phyloP scores from a whole-genome alignment of 1,284 basidiomycete species.

The Exobasidium rhododendri region DNA sequence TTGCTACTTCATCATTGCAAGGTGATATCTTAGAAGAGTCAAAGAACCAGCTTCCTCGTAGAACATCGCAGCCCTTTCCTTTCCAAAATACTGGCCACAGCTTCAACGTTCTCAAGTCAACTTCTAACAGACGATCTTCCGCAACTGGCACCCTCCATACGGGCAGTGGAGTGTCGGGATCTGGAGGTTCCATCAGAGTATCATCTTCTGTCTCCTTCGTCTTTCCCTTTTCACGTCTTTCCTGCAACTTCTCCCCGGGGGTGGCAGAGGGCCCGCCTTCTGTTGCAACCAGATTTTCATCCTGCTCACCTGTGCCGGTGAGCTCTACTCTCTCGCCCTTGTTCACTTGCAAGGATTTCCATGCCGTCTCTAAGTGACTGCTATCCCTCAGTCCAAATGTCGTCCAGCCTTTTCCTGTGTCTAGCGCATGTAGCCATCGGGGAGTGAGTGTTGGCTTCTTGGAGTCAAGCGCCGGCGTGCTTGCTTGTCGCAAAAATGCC shows the following conservation, averaged over 20 bases:
- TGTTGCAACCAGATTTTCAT: neutral
- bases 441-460: constrained; percentile 7
- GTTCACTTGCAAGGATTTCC: neutral
- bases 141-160: constrained; percentile 34
- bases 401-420: constrained; percentile 15
- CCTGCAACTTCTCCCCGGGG: constrained; percentile 11
- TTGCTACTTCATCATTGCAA: constrained; percentile 58
- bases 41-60: constrained; percentile 61
- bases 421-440: constrained; percentile 17
- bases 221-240: neutral
- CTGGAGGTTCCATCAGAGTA: constrained; percentile 11
- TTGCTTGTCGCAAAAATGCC: constrained; percentile 3
- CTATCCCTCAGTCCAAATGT: constrained; percentile 16
- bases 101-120: constrained; percentile 39
- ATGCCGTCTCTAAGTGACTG: constrained; percentile 10
- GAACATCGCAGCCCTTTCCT: constrained; percentile 58
- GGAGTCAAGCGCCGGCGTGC: neutral
- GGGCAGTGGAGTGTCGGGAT: constrained; percentile 24
- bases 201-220: neutral
- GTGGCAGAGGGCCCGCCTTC: neutral
- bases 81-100: constrained; percentile 62
- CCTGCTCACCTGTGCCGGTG: neutral
- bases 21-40: constrained; percentile 57
- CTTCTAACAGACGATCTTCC: constrained; percentile 36
- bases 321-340: too few species aligned